Evolutionary conservation across 2,329 filamentous ascomycete species (phyloP).

Genomic region (Aspergillus tamarii): DNA sequence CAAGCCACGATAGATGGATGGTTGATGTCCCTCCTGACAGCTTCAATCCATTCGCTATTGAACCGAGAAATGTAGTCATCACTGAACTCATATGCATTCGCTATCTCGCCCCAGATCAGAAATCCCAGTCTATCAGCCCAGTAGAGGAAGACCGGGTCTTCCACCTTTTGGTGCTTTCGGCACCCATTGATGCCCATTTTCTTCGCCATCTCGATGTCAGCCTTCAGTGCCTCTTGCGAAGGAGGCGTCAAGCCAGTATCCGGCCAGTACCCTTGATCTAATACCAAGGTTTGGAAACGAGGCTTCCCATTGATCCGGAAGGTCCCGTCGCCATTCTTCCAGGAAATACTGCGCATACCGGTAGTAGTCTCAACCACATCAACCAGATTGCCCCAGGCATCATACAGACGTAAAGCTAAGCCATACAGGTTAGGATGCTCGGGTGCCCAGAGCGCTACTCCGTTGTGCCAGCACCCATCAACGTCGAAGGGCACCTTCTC

Average conservation of each 20-base stretch:
- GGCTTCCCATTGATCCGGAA: conserved; percentile 70
- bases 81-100: conserved; percentile 66
- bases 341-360: conserved; percentile 64
- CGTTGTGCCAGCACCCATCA: conserved; percentile 58
- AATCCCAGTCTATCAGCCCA: conserved; percentile 69
- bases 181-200: conserved; percentile 69
- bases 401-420: conserved; percentile 57
- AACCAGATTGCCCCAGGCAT: conserved; percentile 27
- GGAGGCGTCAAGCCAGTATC: conserved; percentile 69
- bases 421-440: conserved; percentile 67
- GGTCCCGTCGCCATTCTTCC: conserved; percentile 60
- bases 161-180: conserved; percentile 69
- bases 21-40: conserved; percentile 66
- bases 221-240: conserved; percentile 66
- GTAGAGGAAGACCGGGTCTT: conserved; percentile 67
- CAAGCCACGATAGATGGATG: conserved; percentile 67
- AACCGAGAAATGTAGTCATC: conserved; percentile 62
- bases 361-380: conserved; percentile 64
- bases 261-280: conserved; percentile 74
- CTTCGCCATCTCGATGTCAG: conserved; percentile 66
- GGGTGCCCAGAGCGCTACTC: conserved; percentile 70
- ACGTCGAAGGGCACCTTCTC: conserved; percentile 37
- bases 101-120: conserved; percentile 73
- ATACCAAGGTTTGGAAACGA: conserved; percentile 66
- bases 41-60: conserved; percentile 66